Evolutionary conservation across 306 rosid species (phyloP).

Genomic region (Cajanus cajan): DNA sequence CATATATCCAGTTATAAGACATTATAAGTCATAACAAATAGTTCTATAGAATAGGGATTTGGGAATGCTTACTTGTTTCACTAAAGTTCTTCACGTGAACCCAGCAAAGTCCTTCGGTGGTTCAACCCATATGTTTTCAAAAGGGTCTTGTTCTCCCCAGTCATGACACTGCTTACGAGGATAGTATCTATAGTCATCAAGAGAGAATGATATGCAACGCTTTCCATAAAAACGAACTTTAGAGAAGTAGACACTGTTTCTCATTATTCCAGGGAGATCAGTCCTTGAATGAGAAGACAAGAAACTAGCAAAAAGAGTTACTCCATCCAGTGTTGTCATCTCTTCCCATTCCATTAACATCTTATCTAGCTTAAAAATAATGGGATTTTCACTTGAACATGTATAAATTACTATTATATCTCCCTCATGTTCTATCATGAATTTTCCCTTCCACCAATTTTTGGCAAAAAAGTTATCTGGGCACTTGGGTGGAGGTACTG

Average conservation of each 20-base stretch:
- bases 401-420: constrained; percentile 70
- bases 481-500: constrained; percentile 86
- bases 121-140: constrained; percentile 79
- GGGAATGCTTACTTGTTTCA: constrained; percentile 33
- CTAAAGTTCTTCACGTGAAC: constrained; percentile 48
- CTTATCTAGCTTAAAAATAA: constrained; percentile 66
- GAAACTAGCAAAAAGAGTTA: constrained; percentile 73
- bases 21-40: constrained; percentile 20
- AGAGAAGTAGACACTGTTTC: constrained; percentile 74
- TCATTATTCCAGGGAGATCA: constrained; percentile 67
- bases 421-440: constrained; percentile 76
- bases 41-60: constrained; percentile 17
- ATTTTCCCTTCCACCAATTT: constrained; percentile 92
- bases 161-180: constrained; percentile 88
- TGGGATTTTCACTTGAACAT: constrained; percentile 79
- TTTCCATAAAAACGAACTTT: constrained; percentile 84
- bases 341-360: constrained; percentile 72
- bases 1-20: constrained; percentile 17
- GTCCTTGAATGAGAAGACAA: constrained; percentile 69
- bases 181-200: constrained; percentile 61
- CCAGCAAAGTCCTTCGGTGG: constrained; percentile 65
- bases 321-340: constrained; percentile 62
- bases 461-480: constrained; percentile 78
- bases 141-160: constrained; percentile 89
- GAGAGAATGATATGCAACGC: constrained; percentile 77